These are phyloP conservation scores for Penicillium sp. DNA, from an alignment of 2,329 filamentous ascomycete species.

Conservation along the genomic window DNA sequence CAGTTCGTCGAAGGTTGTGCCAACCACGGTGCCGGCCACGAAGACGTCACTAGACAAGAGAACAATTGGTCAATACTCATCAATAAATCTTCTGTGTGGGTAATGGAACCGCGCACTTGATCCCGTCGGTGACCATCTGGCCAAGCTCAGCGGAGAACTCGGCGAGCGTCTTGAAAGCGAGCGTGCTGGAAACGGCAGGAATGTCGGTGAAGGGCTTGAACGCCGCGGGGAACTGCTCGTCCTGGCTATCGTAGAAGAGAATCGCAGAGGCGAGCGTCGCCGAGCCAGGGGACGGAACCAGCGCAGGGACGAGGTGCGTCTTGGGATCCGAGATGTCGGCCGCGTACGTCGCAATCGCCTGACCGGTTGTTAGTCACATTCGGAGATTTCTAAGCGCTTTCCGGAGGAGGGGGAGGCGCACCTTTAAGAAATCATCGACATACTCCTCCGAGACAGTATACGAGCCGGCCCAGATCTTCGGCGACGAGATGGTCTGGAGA, in stretches of 20 bases:
- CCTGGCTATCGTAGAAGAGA: constrained; percentile 45
- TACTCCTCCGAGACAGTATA: constrained; percentile 32
- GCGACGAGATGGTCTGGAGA: constrained; percentile 36
- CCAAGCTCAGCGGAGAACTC: constrained; percentile 40
- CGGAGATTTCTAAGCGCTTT: too few species aligned
- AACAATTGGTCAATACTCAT: background rate
- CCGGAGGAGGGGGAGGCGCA: constrained; percentile 10
- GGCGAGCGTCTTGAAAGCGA: constrained; percentile 42
- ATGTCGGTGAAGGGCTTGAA: constrained; percentile 45
- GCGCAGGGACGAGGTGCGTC: constrained; percentile 37
- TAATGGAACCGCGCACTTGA: constrained; percentile 34
- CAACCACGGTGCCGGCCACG: constrained; percentile 41
- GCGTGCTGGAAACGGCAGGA: constrained; percentile 38
- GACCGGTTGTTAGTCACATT: too few species aligned
- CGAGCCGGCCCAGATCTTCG: constrained; percentile 41
- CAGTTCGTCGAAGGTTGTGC: constrained; percentile 37
- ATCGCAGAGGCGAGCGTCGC: constrained; percentile 40
- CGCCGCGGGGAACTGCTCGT: constrained; percentile 34
- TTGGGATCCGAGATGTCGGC: constrained; percentile 37
- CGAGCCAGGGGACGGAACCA: constrained; percentile 29
- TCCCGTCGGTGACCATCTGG: constrained; percentile 37
- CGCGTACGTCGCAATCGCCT: constrained; percentile 33
- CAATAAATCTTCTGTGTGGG: background rate
- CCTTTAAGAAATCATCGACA: constrained; percentile 32
- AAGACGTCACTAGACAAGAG: constrained; percentile 36